These are phyloP conservation scores for Solanum hybrid DNA, from an alignment of 305 asterid genomes.

Conservation along the genomic window DNA sequence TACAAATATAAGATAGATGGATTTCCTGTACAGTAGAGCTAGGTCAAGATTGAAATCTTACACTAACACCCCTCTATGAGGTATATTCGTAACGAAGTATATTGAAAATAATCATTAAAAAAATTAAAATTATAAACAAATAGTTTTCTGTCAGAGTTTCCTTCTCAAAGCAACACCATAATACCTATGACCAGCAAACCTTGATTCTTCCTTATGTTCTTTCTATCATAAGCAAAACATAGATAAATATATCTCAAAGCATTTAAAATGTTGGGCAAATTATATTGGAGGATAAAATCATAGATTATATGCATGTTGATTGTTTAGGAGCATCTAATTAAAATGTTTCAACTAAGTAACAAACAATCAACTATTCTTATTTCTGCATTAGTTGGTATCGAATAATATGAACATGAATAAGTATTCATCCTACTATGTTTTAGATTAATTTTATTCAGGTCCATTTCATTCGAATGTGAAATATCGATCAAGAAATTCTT, in stretches of 20 bases:
- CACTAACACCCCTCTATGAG: background rate
- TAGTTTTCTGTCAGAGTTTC: background rate
- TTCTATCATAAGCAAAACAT: background rate
- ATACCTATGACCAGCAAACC: background rate
- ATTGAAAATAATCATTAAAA: background rate
- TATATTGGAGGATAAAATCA: background rate
- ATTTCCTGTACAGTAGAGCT: background rate
- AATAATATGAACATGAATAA: background rate
- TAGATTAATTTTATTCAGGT: background rate
- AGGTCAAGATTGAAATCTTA: background rate
- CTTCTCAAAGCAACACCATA: background rate
- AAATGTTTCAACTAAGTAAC: slow-evolving; percentile 14
- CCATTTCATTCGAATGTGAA: slow-evolving; percentile 29
- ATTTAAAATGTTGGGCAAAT: background rate
- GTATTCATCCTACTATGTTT: background rate
- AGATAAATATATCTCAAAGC: background rate
- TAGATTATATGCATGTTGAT: background rate
- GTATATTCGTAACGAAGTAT: background rate
- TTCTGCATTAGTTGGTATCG: slow-evolving; percentile 9
- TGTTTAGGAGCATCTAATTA: background rate
- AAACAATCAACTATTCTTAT: slow-evolving; percentile 12
- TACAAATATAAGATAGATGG: background rate
- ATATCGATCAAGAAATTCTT: slow-evolving; percentile 54
- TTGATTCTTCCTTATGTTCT: background rate
- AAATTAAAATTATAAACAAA: background rate